phyloP scores from a whole-genome alignment of 2,329 filamentous ascomycete species.

The Rutstroemia sp. region DNA sequence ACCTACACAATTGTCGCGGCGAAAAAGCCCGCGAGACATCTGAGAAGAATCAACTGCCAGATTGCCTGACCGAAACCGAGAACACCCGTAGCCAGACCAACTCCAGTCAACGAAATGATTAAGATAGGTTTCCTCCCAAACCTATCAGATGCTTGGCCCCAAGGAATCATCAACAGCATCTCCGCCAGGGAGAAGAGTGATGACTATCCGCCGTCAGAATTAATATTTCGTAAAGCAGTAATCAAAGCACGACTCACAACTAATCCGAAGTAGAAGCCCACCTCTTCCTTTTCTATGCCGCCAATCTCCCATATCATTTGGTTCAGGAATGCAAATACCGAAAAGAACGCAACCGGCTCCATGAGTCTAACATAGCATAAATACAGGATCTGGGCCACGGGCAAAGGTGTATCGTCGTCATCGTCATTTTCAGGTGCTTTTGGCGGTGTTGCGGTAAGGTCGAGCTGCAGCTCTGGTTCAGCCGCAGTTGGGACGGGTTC shows the following conservation, averaged over 20 bases:
- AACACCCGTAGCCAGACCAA: conserved; percentile 50
- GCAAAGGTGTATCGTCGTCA: conserved; percentile 41
- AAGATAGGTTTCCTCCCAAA: conserved; percentile 68
- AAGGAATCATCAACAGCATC: conserved; percentile 69
- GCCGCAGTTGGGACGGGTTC: background rate
- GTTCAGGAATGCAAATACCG: conserved; percentile 74
- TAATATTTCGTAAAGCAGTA: background rate
- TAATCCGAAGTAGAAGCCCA: conserved; percentile 73
- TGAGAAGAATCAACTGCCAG: conserved; percentile 68
- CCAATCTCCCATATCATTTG: conserved; percentile 67
- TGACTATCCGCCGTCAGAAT: conserved; percentile 32
- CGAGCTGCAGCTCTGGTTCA: background rate
- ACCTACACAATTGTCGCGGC: conserved; percentile 59
- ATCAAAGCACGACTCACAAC: conserved; percentile 37
- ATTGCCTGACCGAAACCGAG: conserved; percentile 63
- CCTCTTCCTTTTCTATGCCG: conserved; percentile 51
- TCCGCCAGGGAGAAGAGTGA: conserved; percentile 68
- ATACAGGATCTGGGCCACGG: conserved; percentile 58
- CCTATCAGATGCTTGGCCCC: conserved; percentile 62
- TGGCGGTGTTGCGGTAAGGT: background rate
- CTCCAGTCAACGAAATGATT: conserved; percentile 57
- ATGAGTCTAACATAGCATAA: conserved; percentile 67
- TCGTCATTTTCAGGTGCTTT: background rate
- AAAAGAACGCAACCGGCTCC: conserved; percentile 78
- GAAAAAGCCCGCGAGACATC: conserved; percentile 67